Evolutionary conservation across 2,329 filamentous ascomycete genomes (phyloP).

Genomic region (Zymoseptoria ardabiliae): DNA sequence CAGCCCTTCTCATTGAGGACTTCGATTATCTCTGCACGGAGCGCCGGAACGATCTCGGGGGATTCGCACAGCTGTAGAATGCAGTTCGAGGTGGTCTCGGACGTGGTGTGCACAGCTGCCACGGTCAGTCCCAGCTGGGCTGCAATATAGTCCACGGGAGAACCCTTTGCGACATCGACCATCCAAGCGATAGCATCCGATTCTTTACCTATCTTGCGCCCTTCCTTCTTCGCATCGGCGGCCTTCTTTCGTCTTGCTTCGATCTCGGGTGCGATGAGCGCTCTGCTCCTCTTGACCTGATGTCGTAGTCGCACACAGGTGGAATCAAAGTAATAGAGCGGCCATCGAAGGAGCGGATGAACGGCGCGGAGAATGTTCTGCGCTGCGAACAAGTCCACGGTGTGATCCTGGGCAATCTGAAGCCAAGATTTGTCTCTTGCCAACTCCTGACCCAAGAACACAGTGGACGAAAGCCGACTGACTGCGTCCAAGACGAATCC

Average conservation of each 20-base stretch:
- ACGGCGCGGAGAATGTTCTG: too few species aligned
- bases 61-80: constrained; percentile 18
- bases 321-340: too few species aligned
- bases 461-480: constrained; percentile 6
- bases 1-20: constrained; percentile 22
- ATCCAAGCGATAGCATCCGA: constrained; percentile 24
- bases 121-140: constrained; percentile 11
- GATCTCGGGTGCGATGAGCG: too few species aligned
- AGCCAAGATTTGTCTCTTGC: constrained; percentile 2
- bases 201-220: background rate
- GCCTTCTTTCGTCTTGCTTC: too few species aligned
- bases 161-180: constrained; percentile 17
- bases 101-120: constrained; percentile 34
- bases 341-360: too few species aligned
- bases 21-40: constrained; percentile 22
- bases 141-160: constrained; percentile 13
- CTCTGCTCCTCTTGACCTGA: too few species aligned
- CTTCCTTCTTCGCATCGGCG: background rate
- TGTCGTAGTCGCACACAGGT: too few species aligned
- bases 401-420: background rate
- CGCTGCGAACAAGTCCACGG: too few species aligned
- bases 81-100: constrained; percentile 16
- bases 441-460: constrained; percentile 1
- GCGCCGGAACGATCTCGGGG: constrained; percentile 20
- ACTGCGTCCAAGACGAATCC: background rate